Evolutionary conservation across 208 protist genomes (phyloP), one percentile per base, ranked within the genome.

Genomic region (Crithidia expoeki): DNA sequence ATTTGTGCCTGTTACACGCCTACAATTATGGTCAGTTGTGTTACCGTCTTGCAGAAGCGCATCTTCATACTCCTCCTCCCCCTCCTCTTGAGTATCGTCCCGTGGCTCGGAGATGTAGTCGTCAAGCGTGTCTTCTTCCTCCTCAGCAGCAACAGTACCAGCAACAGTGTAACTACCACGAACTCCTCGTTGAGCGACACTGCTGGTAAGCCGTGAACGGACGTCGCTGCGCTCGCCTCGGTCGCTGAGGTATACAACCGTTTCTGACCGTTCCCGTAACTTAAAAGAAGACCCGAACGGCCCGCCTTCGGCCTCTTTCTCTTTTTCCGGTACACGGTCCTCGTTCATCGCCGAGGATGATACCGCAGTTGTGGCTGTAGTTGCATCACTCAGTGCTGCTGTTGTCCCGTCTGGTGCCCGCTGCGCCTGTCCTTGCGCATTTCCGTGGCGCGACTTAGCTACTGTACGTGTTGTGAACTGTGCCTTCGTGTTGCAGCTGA

Each of bases 201-300:
- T 28, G 23, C 27, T 6, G 16, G 9, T 23, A 25, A 25, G 12
- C 3, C 42, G 42, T 23, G 7, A 32, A 42, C 42, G n/a, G 56
- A 7, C n/a, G 36, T 4, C 30, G 42, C 27, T 64, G 58, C 40
- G 58, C 16, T 64, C 42, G 11, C 52, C 58, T 2, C 40, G 17
- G 28, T 64, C 58, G 21, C 58, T 64, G 16, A 21, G 23, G 58
- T 64, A 64, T 17, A 52, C 42, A 2, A 27, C 27, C 25, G 58
- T 64, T 28, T 64, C 58, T 1, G 58, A 38, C 58, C 58, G 38
- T 25, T 64, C 58, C 2, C 58, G 58, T n/a, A 28, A 36, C 58
- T 52, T 38, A 17, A 38, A 50, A 0, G 28, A 17, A 36, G 27
- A 5, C 1, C 42, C 58, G 16, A 50, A 64, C 11, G 58, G 42